phyloP scores from a whole-genome alignment of 495 filamentous ascomycete species.

The Hypoxylon subgilvum region DNA sequence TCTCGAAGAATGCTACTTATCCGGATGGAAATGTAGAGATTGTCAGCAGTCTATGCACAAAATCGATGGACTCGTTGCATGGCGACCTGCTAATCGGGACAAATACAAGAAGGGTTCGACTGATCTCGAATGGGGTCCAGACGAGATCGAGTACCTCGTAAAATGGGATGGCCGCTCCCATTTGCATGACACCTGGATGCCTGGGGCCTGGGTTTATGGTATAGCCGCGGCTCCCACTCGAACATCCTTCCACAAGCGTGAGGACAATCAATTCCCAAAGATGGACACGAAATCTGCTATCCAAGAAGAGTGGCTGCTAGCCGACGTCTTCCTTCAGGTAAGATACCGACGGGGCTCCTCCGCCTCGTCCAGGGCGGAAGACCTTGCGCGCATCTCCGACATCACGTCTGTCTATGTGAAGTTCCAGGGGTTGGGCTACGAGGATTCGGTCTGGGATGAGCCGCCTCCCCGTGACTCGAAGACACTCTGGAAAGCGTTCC shows the following conservation, averaged over 20 bases:
- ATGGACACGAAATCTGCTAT: slow-evolving; percentile 80
- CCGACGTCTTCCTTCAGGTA: slow-evolving; percentile 88
- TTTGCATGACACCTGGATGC: slow-evolving; percentile 79
- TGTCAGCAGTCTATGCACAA: slow-evolving; percentile 67
- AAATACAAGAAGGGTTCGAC: slow-evolving; percentile 53
- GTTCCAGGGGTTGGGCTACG: slow-evolving; percentile 93
- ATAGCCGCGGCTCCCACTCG: slow-evolving; percentile 67
- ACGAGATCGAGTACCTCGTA: slow-evolving; percentile 85
- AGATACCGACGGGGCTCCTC: slow-evolving; percentile 55
- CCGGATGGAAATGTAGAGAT: slow-evolving; percentile 75
- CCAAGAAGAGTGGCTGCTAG: slow-evolving; percentile 77
- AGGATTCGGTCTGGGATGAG: slow-evolving; percentile 87
- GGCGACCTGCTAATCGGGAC: slow-evolving; percentile 70
- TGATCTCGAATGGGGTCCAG: slow-evolving; percentile 61
- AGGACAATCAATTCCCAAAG: slow-evolving; percentile 66
- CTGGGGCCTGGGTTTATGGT: slow-evolving; percentile 90
- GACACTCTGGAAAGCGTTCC: slow-evolving; percentile 80
- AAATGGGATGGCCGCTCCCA: slow-evolving; percentile 86
- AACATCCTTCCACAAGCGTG: slow-evolving; percentile 72
- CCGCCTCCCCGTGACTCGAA: slow-evolving; percentile 71
- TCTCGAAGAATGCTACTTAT: slow-evolving; percentile 62
- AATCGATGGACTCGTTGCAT: slow-evolving; percentile 78
- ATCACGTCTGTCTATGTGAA: slow-evolving; percentile 80
- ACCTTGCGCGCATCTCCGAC: slow-evolving; percentile 69
- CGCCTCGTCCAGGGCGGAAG: slow-evolving; percentile 63